Conservation (phyloP, 2,329 filamentous ascomycete genomes). For the Trichoderma lentiforme region DNA sequence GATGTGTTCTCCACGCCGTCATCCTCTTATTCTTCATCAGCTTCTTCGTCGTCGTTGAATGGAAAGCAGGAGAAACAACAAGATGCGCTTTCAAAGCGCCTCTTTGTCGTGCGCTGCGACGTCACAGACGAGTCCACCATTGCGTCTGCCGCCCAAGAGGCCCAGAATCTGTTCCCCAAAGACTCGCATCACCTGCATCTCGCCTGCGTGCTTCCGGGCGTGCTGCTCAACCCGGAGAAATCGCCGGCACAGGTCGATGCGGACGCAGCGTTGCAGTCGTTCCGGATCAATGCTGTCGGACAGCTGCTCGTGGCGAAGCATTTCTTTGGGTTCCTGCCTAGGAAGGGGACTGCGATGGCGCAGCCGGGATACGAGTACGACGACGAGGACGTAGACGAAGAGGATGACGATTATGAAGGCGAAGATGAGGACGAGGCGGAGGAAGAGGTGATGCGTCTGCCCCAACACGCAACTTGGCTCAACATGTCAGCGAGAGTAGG, state of each 20-base stretch:
- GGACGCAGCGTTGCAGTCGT: slow-evolving; percentile 61
- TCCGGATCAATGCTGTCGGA: slow-evolving; percentile 69
- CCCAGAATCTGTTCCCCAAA: slow-evolving; percentile 50
- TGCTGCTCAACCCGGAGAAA: slow-evolving; percentile 67
- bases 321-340: slow-evolving; percentile 66
- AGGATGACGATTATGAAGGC: background rate
- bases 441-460: slow-evolving; percentile 34
- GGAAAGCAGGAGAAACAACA: background rate
- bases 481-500: slow-evolving; percentile 77
- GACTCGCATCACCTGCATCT: slow-evolving; percentile 61
- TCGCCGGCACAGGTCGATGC: slow-evolving; percentile 63
- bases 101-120: slow-evolving; percentile 42
- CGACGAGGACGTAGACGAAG: background rate
- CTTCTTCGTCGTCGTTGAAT: background rate
- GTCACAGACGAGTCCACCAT: slow-evolving; percentile 62
- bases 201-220: slow-evolving; percentile 65
- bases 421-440: background rate
- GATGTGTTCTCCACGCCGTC: slow-evolving; percentile 23
- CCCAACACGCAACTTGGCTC: slow-evolving; percentile 60
- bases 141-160: slow-evolving; percentile 49
- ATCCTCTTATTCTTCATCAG: background rate
- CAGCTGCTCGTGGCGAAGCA: slow-evolving; percentile 75
- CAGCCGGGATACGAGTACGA: background rate
- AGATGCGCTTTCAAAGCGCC: slow-evolving; percentile 30
- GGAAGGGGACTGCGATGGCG: slow-evolving; percentile 41